Base-by-base conservation (phyloP, 2,329 filamentous ascomycete species). In the Stagonosporopsis rhizophila region DNA sequence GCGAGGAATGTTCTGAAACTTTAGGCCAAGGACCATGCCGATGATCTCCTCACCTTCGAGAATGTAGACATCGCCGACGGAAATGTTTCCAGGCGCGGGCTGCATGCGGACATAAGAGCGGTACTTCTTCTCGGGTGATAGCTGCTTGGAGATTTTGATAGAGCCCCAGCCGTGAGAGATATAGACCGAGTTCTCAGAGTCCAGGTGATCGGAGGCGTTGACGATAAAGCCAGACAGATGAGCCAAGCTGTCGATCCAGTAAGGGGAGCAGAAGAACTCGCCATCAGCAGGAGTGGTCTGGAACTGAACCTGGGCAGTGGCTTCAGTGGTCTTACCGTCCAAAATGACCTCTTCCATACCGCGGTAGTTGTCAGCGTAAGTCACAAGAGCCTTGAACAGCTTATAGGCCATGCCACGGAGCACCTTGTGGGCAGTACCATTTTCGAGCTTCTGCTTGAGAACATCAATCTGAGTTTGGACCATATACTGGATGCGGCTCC, bases 371-470 rank as follows among this genome's bases (percentile, higher is more conserved):
- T 80, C 78, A 54, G 82, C 80, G 63, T 86, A 86, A 45, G 81
- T 81, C 34, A 86, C 84, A 28, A 86, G 76, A 49, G 82, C 79
- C 67, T 82, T 82, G 77, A 86, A 86, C 47, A 89, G 82, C 77
- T 92, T 93, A 82, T 95, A 95, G 14, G 89, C 88, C 78, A 92
- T 85, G 30, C 89, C 89, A 23, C 89, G 86, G 45, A 89, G 85
- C 59, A 92, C 84, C 77, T 90, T 89, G 72, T 89, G 89, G 25
- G 89, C 88, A 52, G 84, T 83, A 35, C 89, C 89, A 30, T 80
- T 82, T 65, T 84, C 78, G 52, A 89, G 87, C 56, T 86, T 88
- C 59, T 84, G 82, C 66, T 86, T 85, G 70, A 94, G 86, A 32
- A 92, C 80, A 70, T 92, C 80, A 53, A 83, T 78, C 69, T 82